Percentiles rank a stretch among this genome's conserved stretches.
Evolutionary conservation across 805 yeast genomes (phyloP).

Genomic region (Candida sphagnicola): DNA sequence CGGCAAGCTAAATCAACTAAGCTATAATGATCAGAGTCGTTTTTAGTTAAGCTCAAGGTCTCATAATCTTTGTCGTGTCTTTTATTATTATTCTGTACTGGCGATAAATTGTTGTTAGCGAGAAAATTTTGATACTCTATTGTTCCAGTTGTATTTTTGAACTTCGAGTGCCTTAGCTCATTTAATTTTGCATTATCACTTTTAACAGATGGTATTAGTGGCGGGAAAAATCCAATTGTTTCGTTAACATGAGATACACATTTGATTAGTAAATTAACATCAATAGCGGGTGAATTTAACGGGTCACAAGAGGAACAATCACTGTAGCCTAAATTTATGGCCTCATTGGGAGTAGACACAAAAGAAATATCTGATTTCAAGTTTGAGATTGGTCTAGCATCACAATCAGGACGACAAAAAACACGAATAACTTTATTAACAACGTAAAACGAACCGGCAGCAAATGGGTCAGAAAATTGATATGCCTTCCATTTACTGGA

Average conservation of each 20-base stretch:
- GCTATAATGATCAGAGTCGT: constrained; percentile 65
- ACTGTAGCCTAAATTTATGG: constrained; percentile 40
- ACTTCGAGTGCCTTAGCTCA: neutral
- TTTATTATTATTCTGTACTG: no score
- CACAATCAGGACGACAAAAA: constrained; percentile 73
- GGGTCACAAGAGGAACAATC: constrained; percentile 61
- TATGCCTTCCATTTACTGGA: constrained; percentile 58
- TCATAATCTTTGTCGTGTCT: constrained; percentile 22
- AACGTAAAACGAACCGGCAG: constrained; percentile 55
- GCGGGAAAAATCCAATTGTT: constrained; percentile 54
- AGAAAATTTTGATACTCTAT: neutral
- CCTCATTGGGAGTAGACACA: constrained; percentile 37
- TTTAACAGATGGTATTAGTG: constrained; percentile 37
- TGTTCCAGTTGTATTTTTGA: neutral
- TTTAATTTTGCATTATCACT: constrained; percentile 32
- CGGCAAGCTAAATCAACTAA: constrained; percentile 77
- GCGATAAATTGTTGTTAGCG: constrained; percentile 8
- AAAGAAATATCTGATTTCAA: constrained; percentile 45
- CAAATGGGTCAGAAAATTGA: constrained; percentile 63
- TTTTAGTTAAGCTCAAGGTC: constrained; percentile 36
- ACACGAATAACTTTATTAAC: constrained; percentile 38
- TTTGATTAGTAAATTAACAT: constrained; percentile 39
- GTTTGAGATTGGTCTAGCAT: constrained; percentile 39
- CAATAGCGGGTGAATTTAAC: constrained; percentile 38
- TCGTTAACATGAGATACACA: constrained; percentile 56